Conservation (phyloP, 768 basidiomycete species). For the Leccinum arenicola region DNA sequence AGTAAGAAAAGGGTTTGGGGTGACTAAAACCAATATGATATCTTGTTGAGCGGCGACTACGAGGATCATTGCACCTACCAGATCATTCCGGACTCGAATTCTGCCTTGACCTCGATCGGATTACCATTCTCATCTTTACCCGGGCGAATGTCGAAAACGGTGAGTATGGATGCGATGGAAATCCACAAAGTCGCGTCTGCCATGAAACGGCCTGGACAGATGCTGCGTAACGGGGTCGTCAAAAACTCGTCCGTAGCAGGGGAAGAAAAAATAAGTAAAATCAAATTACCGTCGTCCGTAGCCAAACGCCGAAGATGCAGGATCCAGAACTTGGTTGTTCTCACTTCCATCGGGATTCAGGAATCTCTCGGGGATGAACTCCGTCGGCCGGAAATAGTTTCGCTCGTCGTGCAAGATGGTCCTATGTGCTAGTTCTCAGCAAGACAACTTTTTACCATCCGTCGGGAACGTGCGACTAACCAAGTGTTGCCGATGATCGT, state of each 20-base stretch:
- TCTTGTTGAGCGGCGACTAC: slow-evolving; percentile 1
- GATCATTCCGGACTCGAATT: slow-evolving; percentile 31
- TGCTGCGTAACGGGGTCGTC: slow-evolving; percentile 5
- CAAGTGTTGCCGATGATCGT: slow-evolving; percentile 61
- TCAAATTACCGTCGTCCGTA: slow-evolving; percentile 34
- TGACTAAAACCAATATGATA: slow-evolving; percentile 17
- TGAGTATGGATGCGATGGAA: slow-evolving; percentile 30
- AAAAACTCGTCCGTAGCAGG: neutral
- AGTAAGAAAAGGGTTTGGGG: slow-evolving; percentile 29
- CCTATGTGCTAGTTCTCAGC: slow-evolving; percentile 24
- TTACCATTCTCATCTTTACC: slow-evolving; percentile 21
- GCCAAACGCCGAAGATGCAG: slow-evolving; percentile 32
- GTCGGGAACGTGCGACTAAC: slow-evolving; percentile 23
- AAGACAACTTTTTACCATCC: neutral
- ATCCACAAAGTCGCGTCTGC: slow-evolving; percentile 41
- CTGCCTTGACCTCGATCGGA: slow-evolving; percentile 18
- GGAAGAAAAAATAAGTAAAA: neutral
- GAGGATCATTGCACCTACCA: slow-evolving; percentile 18
- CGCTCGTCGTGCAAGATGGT: slow-evolving; percentile 38
- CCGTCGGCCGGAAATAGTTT: slow-evolving; percentile 33
- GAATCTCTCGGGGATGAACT: slow-evolving; percentile 40
- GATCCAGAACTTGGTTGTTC: slow-evolving; percentile 29
- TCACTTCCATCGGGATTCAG: slow-evolving; percentile 37
- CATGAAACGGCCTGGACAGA: slow-evolving; percentile 45
- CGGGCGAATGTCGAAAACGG: slow-evolving; percentile 26